Evolutionary conservation across 2,329 filamentous ascomycete species (phyloP).

Genomic region (Pseudofabraea citricarpa): DNA sequence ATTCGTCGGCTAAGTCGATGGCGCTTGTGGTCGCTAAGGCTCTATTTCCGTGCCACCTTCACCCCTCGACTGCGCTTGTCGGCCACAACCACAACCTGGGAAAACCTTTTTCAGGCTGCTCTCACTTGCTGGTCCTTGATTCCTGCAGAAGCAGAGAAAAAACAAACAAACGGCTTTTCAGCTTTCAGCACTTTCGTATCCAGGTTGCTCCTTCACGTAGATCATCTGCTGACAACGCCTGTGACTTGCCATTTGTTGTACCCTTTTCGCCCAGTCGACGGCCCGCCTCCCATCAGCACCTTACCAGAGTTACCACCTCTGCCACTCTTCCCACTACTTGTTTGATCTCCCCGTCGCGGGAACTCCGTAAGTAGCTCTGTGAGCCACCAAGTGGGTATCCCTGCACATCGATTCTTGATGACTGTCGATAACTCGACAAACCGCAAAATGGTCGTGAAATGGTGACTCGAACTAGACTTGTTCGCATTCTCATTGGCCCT

Average conservation of each 20-base stretch:
- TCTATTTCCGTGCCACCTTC: constrained; percentile 15
- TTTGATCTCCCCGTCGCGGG: constrained; percentile 1
- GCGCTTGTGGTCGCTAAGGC: constrained; percentile 19
- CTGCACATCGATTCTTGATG: not conserved
- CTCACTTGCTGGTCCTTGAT: not conserved
- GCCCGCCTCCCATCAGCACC: too few species aligned
- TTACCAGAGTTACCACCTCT: too few species aligned
- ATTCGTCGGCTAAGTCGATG: constrained; percentile 24
- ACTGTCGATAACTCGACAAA: constrained; percentile 1
- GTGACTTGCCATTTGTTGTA: not conserved
- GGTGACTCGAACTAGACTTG: constrained; percentile 9
- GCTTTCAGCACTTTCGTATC: constrained; percentile 19
- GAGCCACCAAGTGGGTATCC: not conserved
- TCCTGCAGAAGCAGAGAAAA: not conserved
- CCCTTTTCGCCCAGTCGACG: not conserved
- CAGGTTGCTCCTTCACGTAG: too few species aligned
- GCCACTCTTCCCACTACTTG: not conserved
- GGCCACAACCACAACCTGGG: too few species aligned
- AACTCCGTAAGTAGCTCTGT: not conserved
- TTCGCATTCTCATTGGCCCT: constrained; percentile 13
- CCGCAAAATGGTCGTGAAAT: constrained; percentile 3
- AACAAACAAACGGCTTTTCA: too few species aligned
- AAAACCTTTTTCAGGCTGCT: too few species aligned
- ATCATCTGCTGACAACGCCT: not conserved
- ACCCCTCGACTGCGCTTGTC: constrained; percentile 7